A percentile compares a stretch with the other conserved stretches of the same genome.
phyloP scores from a whole-genome alignment of 441 rosid genomes.

The Erodium texanum region DNA sequence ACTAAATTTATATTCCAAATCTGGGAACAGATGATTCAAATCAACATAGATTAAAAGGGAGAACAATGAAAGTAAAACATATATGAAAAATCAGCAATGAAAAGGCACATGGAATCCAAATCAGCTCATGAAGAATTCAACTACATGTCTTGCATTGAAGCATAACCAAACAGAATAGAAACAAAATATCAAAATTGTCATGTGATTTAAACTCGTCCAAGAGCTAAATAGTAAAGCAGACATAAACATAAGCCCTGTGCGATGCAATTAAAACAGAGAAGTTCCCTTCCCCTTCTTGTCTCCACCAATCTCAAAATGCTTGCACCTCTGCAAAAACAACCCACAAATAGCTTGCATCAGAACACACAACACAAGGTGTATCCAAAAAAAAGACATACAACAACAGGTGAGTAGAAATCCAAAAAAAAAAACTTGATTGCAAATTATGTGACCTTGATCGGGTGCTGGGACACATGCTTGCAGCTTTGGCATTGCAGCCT shows the following conservation, averaged over 20 bases:
- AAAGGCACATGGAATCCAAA: neutral
- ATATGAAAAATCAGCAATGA: neutral
- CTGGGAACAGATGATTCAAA: no score
- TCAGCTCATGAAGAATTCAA: neutral
- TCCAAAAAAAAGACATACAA: no score
- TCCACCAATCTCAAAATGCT: conserved; percentile 24
- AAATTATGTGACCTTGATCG: conserved; percentile 13
- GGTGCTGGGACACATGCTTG: conserved; percentile 21
- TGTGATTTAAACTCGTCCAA: neutral
- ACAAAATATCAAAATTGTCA: neutral
- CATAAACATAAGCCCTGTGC: neutral
- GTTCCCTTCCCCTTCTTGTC: conserved; percentile 24
- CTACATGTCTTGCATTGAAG: neutral
- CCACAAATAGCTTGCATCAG: no score
- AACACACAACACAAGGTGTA: no score
- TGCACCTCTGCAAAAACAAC: conserved; percentile 18
- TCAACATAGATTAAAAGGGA: no score
- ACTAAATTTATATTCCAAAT: no score
- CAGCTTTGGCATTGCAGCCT: conserved; percentile 23
- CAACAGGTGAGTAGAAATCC: neutral
- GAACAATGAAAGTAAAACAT: neutral
- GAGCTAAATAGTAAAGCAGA: neutral
- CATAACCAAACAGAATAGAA: neutral
- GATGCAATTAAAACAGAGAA: conserved; percentile 4
- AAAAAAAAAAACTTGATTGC: neutral